These are phyloP conservation scores for Acer yangbiense DNA, from an alignment of 345 rosid species.

Conservation along the genomic window DNA sequence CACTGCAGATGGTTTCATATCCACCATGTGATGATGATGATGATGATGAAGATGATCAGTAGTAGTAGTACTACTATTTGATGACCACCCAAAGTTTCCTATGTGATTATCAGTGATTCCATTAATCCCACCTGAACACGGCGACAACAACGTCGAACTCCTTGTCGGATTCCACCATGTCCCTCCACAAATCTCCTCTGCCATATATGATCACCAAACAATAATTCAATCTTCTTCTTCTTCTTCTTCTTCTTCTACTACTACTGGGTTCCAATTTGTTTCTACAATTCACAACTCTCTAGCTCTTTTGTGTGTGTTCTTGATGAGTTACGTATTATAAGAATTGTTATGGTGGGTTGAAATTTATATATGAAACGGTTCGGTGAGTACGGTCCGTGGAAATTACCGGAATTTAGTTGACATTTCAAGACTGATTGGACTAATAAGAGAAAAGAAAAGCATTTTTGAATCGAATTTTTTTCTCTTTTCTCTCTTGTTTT, in stretches of 20 bases:
- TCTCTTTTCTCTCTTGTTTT: constrained; percentile 5
- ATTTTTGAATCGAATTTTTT: constrained; percentile 43
- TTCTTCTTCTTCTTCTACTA: background rate
- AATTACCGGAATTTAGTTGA: constrained; percentile 53
- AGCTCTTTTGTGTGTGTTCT: too few species aligned
- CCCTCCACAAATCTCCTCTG: constrained; percentile 67
- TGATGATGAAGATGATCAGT: background rate
- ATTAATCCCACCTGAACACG: constrained; percentile 31
- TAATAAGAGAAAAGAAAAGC: constrained; percentile 33
- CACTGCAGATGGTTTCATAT: constrained; percentile 27
- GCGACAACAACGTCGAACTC: constrained; percentile 44
- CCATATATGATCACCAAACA: constrained; percentile 41
- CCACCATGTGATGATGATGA: constrained; percentile 22
- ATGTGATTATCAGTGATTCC: constrained; percentile 19
- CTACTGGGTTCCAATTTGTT: background rate
- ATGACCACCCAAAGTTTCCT: constrained; percentile 37
- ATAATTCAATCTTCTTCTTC: background rate
- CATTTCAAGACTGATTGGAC: constrained; percentile 51
- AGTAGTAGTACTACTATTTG: background rate
- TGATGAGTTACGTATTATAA: background rate
- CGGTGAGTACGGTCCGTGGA: constrained; percentile 28
- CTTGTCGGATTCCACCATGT: constrained; percentile 63
- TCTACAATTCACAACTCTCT: background rate
- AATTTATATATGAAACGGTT: constrained; percentile 45
- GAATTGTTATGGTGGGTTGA: background rate